These are phyloP conservation scores for Gorgonomyces haynaldii DNA, from an alignment of 192 early-diverging fungal species.

Conservation along the genomic window DNA sequence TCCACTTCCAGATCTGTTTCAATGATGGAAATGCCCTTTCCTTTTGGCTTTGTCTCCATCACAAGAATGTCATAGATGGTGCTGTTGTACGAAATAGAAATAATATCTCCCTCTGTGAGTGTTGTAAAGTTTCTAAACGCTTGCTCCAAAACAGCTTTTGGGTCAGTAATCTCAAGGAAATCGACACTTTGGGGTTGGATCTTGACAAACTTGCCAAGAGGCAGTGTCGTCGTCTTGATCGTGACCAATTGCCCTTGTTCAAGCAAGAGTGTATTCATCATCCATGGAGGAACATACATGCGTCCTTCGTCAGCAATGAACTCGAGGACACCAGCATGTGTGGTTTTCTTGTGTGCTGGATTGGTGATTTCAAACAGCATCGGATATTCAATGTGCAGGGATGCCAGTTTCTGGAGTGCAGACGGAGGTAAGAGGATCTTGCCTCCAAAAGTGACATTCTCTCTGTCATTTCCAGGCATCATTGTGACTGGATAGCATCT, in stretches of 20 bases:
- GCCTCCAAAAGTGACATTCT: slow-evolving; percentile 65
- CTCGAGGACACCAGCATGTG: slow-evolving; percentile 96
- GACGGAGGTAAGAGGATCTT: slow-evolving; percentile 74
- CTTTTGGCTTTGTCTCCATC: slow-evolving; percentile 72
- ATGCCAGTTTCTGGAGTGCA: slow-evolving; percentile 59
- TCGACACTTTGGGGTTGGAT: slow-evolving; percentile 94
- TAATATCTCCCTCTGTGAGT: slow-evolving; percentile 81
- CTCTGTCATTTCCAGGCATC: slow-evolving; percentile 60
- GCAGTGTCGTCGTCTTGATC: slow-evolving; percentile 65
- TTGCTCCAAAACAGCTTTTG: slow-evolving; percentile 93
- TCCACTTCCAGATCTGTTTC: slow-evolving; percentile 97
- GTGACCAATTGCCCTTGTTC: slow-evolving; percentile 66
- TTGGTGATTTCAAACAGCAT: slow-evolving; percentile 82
- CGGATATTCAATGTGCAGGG: slow-evolving; percentile 80
- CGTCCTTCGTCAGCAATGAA: slow-evolving; percentile 96
- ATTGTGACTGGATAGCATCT: slow-evolving; percentile 61
- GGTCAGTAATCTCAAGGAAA: slow-evolving; percentile 95
- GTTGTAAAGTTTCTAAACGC: slow-evolving; percentile 84
- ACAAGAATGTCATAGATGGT: slow-evolving; percentile 80
- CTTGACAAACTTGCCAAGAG: slow-evolving; percentile 80
- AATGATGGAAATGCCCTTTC: slow-evolving; percentile 79
- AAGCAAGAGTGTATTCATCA: slow-evolving; percentile 82
- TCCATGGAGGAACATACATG: slow-evolving; percentile 94
- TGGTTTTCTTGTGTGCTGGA: slow-evolving; percentile 33
- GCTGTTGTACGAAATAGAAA: slow-evolving; percentile 85